phyloP scores from a whole-genome alignment of 495 filamentous ascomycete species.

The Penicillium soppii region DNA sequence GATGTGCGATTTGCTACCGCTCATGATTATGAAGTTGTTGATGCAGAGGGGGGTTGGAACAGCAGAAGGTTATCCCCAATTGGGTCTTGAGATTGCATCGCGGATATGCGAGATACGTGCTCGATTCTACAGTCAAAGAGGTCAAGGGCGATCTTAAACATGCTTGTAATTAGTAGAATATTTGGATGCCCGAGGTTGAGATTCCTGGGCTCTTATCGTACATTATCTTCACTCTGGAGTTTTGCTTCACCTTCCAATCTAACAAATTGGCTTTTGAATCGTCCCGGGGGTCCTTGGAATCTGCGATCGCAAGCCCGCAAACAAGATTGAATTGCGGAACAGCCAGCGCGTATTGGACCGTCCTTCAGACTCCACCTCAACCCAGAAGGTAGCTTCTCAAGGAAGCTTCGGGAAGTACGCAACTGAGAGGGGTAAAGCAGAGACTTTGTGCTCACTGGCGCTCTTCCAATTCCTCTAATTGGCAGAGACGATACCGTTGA shows the following conservation, averaged over 20 bases:
- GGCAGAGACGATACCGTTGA: no score
- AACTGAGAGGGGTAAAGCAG: no score
- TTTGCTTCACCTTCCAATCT: not conserved
- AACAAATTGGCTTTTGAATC: no score
- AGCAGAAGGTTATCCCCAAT: slow-evolving; percentile 29
- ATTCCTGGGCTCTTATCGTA: not conserved
- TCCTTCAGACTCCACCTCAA: no score
- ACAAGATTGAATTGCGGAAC: no score
- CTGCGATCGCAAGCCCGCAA: no score
- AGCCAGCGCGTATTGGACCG: no score
- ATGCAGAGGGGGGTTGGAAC: slow-evolving; percentile 12
- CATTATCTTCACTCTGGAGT: not conserved
- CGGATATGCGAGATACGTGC: slow-evolving; percentile 26
- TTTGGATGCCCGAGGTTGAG: not conserved
- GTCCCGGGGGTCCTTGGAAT: no score
- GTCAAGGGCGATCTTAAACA: slow-evolving; percentile 1
- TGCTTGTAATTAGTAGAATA: not conserved
- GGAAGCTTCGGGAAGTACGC: no score
- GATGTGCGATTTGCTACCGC: slow-evolving; percentile 33
- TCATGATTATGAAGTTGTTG: slow-evolving; percentile 34
- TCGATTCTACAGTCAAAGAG: slow-evolving; percentile 25
- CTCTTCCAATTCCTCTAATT: no score
- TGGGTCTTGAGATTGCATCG: slow-evolving; percentile 31
- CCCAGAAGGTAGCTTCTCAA: no score
- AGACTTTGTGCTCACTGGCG: no score